Conservation (phyloP, 352 stramenopile genomes). For the Thalassiosira gravida region DNA sequence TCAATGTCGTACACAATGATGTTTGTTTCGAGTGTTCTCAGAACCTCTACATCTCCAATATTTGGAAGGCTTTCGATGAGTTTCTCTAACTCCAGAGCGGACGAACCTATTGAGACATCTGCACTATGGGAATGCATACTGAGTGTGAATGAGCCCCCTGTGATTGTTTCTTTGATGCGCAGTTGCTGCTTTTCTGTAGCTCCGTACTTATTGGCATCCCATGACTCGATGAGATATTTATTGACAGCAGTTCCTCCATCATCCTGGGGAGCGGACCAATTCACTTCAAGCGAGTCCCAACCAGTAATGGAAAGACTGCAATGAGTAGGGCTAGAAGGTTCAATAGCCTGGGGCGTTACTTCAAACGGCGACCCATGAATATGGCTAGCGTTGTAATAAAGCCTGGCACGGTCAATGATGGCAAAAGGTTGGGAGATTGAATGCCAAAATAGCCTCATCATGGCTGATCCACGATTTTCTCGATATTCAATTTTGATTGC, state of each 20-base stretch:
- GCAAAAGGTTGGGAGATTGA: conserved; percentile 89
- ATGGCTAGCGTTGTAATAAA: conserved; percentile 87
- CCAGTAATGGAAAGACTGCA: conserved; percentile 65
- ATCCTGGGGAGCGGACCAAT: conserved; percentile 87
- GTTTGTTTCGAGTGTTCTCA: conserved; percentile 26
- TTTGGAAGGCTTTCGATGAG: conserved; percentile 92
- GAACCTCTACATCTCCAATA: conserved; percentile 47
- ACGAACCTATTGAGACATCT: conserved; percentile 85
- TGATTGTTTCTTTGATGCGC: conserved; percentile 88
- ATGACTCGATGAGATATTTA: conserved; percentile 88
- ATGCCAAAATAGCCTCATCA: conserved; percentile 89
- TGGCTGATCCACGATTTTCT: conserved; percentile 89
- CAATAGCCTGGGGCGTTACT: conserved; percentile 62
- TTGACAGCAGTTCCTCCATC: conserved; percentile 88
- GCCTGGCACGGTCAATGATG: conserved; percentile 88
- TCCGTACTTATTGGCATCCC: conserved; percentile 48
- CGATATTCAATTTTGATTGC: conserved; percentile 92
- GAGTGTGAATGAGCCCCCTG: conserved; percentile 67
- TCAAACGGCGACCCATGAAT: conserved; percentile 77
- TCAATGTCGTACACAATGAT: conserved; percentile 51
- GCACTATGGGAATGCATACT: conserved; percentile 84
- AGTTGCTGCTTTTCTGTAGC: conserved; percentile 68
- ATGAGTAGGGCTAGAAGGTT: conserved; percentile 65
- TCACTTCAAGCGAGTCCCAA: conserved; percentile 85
- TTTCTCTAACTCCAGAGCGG: conserved; percentile 81